phyloP scores from a whole-genome alignment of 768 basidiomycete genomes.

The Austroboletus eburneus region DNA sequence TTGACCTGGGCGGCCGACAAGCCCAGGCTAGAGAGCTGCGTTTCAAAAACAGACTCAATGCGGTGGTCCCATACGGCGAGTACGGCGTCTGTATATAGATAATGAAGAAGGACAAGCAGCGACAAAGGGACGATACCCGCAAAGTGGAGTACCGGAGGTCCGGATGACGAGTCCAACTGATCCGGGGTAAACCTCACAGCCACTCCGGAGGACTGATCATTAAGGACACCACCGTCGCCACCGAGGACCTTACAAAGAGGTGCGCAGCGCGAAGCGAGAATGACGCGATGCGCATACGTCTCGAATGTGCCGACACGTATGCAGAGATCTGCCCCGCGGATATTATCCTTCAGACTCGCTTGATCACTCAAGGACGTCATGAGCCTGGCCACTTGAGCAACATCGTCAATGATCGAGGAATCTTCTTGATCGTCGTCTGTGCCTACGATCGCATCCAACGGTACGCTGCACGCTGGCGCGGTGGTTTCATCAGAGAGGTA shows the following conservation, averaged over 20 bases:
- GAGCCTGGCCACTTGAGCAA: conserved; percentile 28
- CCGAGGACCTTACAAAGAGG: conserved; percentile 43
- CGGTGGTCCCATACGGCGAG: conserved; percentile 83
- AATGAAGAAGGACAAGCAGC: conserved; percentile 71
- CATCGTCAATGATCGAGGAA: conserved; percentile 33
- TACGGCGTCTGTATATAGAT: conserved; percentile 85
- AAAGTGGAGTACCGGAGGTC: conserved; percentile 30
- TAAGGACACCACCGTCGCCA: conserved; percentile 26
- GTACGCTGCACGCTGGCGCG: not conserved
- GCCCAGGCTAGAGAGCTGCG: conserved; percentile 36
- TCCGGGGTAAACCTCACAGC: conserved; percentile 26
- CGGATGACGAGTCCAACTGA: not conserved
- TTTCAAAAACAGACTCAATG: conserved; percentile 43
- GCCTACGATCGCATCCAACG: conserved; percentile 1
- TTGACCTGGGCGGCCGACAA: conserved; percentile 49
- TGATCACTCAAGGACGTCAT: conserved; percentile 7
- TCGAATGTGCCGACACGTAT: conserved; percentile 42
- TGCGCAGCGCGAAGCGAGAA: conserved; percentile 60
- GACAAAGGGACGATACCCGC: conserved; percentile 60
- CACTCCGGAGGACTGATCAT: conserved; percentile 29
- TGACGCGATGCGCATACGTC: conserved; percentile 59
- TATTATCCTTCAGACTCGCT: conserved; percentile 15
- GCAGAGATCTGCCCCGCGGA: conserved; percentile 61
- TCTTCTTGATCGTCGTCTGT: conserved; percentile 40
- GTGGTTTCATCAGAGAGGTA: conserved; percentile 30